Conservation (phyloP, 805 yeast genomes). For the Yueomyces sp. region DNA sequence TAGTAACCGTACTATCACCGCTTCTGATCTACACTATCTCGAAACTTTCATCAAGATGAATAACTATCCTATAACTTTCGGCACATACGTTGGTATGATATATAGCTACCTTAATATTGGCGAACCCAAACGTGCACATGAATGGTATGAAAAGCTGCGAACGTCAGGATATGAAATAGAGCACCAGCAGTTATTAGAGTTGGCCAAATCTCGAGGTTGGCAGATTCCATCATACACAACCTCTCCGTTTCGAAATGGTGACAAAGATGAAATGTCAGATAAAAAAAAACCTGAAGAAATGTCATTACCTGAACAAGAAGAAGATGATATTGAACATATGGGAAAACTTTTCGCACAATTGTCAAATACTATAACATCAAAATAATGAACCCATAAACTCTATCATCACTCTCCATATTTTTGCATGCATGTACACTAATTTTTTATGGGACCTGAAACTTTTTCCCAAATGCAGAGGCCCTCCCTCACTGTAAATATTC, state of each 20-base stretch:
- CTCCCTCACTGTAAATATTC: no score
- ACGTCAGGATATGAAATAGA: slow-evolving; percentile 12
- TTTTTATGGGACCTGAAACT: no score
- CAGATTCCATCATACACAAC: slow-evolving; percentile 8
- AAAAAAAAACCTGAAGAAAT: neutral
- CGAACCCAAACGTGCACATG: slow-evolving; percentile 11
- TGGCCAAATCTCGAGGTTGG: slow-evolving; percentile 13
- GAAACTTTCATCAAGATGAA: slow-evolving; percentile 13
- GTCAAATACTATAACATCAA: no score
- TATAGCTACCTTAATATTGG: slow-evolving; percentile 7
- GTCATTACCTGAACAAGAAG: no score
- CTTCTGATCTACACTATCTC: slow-evolving; percentile 1
- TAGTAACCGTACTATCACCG: neutral
- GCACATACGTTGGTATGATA: slow-evolving; percentile 16
- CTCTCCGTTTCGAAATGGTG: neutral
- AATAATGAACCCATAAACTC: no score
- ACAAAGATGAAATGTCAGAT: neutral
- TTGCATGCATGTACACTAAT: no score
- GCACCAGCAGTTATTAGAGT: slow-evolving; percentile 10
- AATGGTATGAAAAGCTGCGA: slow-evolving; percentile 17
- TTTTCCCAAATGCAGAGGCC: no score
- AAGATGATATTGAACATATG: no score
- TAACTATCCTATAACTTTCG: slow-evolving; percentile 13
- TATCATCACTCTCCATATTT: no score
- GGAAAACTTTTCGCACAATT: no score